phyloP scores from a whole-genome alignment of 2,329 filamentous ascomycete species.

The Colletotrichum filicis region DNA sequence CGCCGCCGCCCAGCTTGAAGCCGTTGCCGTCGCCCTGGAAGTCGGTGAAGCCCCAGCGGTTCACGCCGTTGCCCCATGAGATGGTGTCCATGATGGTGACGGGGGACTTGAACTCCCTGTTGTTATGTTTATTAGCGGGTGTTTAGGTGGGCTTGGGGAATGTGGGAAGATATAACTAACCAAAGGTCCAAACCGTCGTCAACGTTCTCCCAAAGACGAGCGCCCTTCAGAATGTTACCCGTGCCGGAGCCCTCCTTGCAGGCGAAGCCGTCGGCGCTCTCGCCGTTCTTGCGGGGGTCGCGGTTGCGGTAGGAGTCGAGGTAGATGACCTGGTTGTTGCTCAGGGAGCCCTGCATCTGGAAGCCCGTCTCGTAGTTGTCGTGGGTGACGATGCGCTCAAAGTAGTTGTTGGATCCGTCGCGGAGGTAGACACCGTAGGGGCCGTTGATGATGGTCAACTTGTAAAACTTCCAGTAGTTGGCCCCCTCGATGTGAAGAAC shows the following conservation, averaged over 20 bases:
- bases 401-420: conserved; percentile 50
- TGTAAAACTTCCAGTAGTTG: conserved; percentile 49
- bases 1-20: conserved; percentile 56
- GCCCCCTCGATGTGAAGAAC: conserved; percentile 57
- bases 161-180: not conserved
- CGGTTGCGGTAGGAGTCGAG: conserved; percentile 57
- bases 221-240: conserved; percentile 56
- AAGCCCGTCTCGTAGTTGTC: conserved; percentile 53
- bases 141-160: too few species aligned
- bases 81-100: conserved; percentile 56
- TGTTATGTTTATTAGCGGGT: not conserved
- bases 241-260: conserved; percentile 58
- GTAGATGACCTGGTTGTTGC: conserved; percentile 53
- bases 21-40: conserved; percentile 60
- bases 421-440: conserved; percentile 50
- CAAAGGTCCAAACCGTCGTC: conserved; percentile 53
- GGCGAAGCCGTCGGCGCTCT: conserved; percentile 61
- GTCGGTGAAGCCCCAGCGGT: conserved; percentile 54
- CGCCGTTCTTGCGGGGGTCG: conserved; percentile 62
- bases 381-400: conserved; percentile 48
- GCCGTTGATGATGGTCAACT: conserved; percentile 50
- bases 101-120: conserved; percentile 49
- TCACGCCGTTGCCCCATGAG: conserved; percentile 58
- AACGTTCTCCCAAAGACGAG: conserved; percentile 61
- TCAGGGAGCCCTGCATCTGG: conserved; percentile 45